Conservation (phyloP, 129 eudicot species). For the Dittrichia graveolens region DNA sequence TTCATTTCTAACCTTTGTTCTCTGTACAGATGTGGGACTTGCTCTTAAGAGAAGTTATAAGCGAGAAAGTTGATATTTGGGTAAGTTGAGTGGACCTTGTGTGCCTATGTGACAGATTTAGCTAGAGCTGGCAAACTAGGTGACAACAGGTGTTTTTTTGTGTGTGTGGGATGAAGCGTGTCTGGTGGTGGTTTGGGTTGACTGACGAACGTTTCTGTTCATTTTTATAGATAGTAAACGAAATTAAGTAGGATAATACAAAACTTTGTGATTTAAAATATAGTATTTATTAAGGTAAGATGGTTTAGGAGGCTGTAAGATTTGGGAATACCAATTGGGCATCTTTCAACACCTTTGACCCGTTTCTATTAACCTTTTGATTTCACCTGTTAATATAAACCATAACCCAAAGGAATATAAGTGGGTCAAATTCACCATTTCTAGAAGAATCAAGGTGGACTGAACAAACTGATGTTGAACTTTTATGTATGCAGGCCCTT, state of each 20-base stretch:
- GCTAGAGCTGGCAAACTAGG: conserved; percentile 9
- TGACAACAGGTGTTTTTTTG: background rate
- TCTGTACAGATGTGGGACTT: conserved; percentile 96
- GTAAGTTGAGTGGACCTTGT: conserved; percentile 46
- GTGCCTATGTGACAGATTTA: background rate
- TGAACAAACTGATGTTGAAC: conserved; percentile 10
- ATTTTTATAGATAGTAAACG: too few species aligned
- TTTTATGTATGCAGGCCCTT: conserved; percentile 61
- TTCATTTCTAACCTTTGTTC: conserved; percentile 27
- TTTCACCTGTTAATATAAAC: background rate
- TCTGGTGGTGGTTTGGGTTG: background rate
- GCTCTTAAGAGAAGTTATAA: conserved; percentile 75
- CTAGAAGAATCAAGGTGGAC: background rate
- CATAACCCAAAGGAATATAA: background rate
- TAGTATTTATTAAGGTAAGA: too few species aligned
- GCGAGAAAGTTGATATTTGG: conserved; percentile 98
- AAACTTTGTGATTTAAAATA: too few species aligned
- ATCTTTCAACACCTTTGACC: background rate
- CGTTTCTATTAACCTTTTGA: background rate
- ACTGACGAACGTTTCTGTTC: background rate
- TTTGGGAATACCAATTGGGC: too few species aligned
- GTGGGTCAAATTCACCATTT: background rate
- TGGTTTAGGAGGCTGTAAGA: too few species aligned
- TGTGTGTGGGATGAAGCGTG: too few species aligned
- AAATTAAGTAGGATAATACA: too few species aligned